phyloP scores from a whole-genome alignment of 1,284 basidiomycete genomes.

The Irpex sp. region DNA sequence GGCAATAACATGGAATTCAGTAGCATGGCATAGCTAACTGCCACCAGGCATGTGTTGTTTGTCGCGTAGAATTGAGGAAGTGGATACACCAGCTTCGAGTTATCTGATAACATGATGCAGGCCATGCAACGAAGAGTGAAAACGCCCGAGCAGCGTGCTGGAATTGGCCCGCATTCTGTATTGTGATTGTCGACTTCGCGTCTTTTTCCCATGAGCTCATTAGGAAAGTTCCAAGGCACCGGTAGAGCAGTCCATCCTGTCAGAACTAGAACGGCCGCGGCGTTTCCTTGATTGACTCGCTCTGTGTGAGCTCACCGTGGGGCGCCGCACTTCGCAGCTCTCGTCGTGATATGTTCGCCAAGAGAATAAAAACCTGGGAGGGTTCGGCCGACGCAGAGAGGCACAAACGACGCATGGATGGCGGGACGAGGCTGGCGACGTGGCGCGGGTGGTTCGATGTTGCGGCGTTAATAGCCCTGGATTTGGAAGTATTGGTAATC shows the following conservation, averaged over 20 bases:
- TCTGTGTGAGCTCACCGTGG: background rate
- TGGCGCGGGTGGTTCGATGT: background rate
- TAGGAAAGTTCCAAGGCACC: background rate
- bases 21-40: background rate
- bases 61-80: background rate
- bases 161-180: background rate
- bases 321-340: no score
- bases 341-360: background rate
- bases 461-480: background rate
- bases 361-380: background rate
- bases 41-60: background rate
- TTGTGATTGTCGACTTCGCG: background rate
- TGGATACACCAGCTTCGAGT: background rate
- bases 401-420: background rate
- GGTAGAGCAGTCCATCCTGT: background rate
- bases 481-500: constrained; percentile 8
- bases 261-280: background rate
- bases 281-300: background rate
- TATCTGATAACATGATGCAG: background rate
- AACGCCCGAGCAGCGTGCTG: background rate
- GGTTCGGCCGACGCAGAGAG: background rate
- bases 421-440: background rate
- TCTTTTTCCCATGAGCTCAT: background rate
- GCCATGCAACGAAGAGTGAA: constrained; percentile 1
- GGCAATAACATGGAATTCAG: background rate